phyloP scores from a whole-genome alignment of 2,329 filamentous ascomycete genomes.

The Alternaria sp. region DNA sequence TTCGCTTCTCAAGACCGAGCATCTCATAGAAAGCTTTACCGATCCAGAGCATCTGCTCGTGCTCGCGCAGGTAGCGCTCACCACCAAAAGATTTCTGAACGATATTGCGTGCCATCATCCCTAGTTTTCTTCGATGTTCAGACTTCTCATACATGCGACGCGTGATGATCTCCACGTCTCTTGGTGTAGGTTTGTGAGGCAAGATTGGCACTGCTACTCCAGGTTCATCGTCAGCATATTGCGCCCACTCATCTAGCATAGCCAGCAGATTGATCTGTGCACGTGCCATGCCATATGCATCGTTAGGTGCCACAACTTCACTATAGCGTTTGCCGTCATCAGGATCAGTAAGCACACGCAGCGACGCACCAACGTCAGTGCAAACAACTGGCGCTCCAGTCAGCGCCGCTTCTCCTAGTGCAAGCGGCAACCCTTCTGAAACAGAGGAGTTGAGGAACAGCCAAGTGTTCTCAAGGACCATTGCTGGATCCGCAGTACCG shows the following conservation, averaged over 20 bases:
- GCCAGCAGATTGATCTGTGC: conserved; percentile 70
- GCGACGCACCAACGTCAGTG: conserved; percentile 65
- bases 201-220: conserved; percentile 54
- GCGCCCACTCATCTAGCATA: conserved; percentile 68
- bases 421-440: conserved; percentile 65
- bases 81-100: conserved; percentile 68
- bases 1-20: conserved; percentile 39
- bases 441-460: conserved; percentile 64
- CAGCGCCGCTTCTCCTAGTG: conserved; percentile 66
- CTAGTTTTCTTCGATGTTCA: conserved; percentile 64
- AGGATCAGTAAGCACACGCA: conserved; percentile 64
- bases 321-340: conserved; percentile 61
- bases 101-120: conserved; percentile 66
- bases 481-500: conserved; percentile 64
- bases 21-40: conserved; percentile 50
- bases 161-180: conserved; percentile 64
- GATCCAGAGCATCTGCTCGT: conserved; percentile 62
- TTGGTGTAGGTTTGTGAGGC: conserved; percentile 58
- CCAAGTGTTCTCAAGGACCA: conserved; percentile 55
- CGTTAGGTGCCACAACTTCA: conserved; percentile 70
- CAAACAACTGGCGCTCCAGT: conserved; percentile 65
- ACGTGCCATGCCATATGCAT: conserved; percentile 66
- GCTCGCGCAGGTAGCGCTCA: conserved; percentile 67
- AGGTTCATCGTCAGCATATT: conserved; percentile 63
- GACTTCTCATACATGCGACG: conserved; percentile 68